These are phyloP conservation scores for Vanilla planifolia DNA, from an alignment of 106 monocot genomes.

Conservation along the genomic window DNA sequence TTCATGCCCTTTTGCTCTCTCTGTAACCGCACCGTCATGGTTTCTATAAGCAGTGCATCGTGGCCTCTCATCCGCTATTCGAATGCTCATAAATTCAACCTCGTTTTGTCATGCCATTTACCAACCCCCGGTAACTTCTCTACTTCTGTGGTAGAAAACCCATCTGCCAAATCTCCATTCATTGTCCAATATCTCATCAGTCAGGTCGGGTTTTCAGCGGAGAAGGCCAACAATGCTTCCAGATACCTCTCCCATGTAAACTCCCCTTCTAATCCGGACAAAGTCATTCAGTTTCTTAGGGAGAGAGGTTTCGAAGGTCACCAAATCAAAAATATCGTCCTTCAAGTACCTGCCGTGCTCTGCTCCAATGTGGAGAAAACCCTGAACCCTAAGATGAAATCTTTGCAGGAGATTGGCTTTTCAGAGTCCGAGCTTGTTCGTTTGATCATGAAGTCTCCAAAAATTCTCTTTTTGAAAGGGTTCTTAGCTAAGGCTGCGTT, in stretches of 20 bases:
- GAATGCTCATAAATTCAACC: no score
- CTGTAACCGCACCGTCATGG: no score
- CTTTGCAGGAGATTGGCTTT: constrained; percentile 14
- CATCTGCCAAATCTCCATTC: not conserved
- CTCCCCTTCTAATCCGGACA: constrained; percentile 8
- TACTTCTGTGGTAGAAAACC: not conserved
- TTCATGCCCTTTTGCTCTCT: no score
- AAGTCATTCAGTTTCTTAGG: constrained; percentile 19
- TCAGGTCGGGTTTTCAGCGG: constrained; percentile 3
- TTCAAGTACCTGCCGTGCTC: constrained; percentile 4
- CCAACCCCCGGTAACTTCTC: not conserved
- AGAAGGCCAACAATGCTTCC: constrained; percentile 3
- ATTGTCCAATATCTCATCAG: constrained; percentile 13
- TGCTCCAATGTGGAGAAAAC: constrained; percentile 1
- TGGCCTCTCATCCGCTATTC: no score
- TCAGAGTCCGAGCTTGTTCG: constrained; percentile 1
- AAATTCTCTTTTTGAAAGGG: not conserved
- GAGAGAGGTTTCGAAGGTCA: constrained; percentile 1
- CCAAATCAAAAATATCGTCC: constrained; percentile 11
- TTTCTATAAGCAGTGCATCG: no score
- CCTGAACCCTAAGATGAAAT: constrained; percentile 1
- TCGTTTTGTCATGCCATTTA: not conserved
- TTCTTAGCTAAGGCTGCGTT: constrained; percentile 1
- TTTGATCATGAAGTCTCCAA: constrained; percentile 1
- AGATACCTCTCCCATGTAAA: constrained; percentile 6